These are phyloP conservation scores for Yamadazyma dendronema DNA, from an alignment of 1,139 yeast genomes.

Conservation along the genomic window DNA sequence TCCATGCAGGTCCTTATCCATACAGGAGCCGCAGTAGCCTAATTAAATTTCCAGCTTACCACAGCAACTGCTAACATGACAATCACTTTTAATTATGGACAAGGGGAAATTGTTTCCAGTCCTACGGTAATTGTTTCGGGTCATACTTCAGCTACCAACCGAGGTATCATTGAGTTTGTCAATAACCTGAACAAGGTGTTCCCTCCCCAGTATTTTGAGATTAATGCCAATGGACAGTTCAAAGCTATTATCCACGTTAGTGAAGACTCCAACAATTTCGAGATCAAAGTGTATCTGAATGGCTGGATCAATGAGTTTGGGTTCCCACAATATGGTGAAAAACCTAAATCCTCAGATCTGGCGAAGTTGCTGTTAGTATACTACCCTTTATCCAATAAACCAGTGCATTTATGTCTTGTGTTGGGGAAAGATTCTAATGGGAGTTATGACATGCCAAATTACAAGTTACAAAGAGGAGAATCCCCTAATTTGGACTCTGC, in stretches of 20 bases:
- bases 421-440: conserved; percentile 77
- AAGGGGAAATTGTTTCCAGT: conserved; percentile 41
- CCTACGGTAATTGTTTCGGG: conserved; percentile 43
- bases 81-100: conserved; percentile 31
- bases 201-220: conserved; percentile 72
- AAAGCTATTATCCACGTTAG: conserved; percentile 73
- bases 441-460: conserved; percentile 68
- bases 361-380: conserved; percentile 42
- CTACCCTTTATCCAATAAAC: conserved; percentile 69
- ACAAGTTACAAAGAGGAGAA: conserved; percentile 53
- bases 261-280: conserved; percentile 57
- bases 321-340: conserved; percentile 22
- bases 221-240: conserved; percentile 66
- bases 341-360: conserved; percentile 23
- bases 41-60: not conserved
- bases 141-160: conserved; percentile 16
- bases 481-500: conserved; percentile 77
- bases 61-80: not conserved
- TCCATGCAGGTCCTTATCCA: not conserved
- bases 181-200: conserved; percentile 48
- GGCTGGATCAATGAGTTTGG: conserved; percentile 30
- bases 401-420: conserved; percentile 75
- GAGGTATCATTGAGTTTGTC: conserved; percentile 32
- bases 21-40: not conserved
- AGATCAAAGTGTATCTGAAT: conserved; percentile 24